These are phyloP conservation scores for Scheffersomyces lignosus DNA, from an alignment of 805 yeast genomes.

Conservation along the genomic window DNA sequence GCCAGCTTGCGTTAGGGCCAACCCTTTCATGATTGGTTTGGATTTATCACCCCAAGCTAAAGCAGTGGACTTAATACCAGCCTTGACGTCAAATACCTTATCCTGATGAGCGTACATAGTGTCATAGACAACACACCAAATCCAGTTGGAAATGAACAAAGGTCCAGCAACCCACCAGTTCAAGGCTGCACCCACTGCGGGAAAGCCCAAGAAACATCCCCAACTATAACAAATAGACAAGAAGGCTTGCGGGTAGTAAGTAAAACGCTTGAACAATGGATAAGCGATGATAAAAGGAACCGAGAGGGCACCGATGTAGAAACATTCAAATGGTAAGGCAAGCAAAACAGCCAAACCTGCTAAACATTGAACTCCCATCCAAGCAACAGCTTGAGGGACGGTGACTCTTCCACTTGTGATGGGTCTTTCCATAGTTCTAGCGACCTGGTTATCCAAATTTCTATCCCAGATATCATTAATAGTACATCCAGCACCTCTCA, in stretches of 20 bases:
- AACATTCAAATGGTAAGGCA: constrained; percentile 77
- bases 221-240: constrained; percentile 85
- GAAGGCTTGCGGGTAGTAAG: constrained; percentile 90
- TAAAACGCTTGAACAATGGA: constrained; percentile 91
- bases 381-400: constrained; percentile 64
- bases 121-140: constrained; percentile 96
- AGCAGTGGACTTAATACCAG: constrained; percentile 95
- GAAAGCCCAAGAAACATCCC: constrained; percentile 93
- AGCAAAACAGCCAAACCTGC: constrained; percentile 73
- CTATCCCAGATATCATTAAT: constrained; percentile 88
- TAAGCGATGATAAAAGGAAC: constrained; percentile 79
- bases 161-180: constrained; percentile 75
- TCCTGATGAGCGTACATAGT: constrained; percentile 98
- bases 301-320: constrained; percentile 78
- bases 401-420: constrained; percentile 83
- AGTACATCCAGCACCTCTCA: constrained; percentile 99
- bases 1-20: constrained; percentile 68
- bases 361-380: constrained; percentile 70
- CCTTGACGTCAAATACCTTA: constrained; percentile 79
- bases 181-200: constrained; percentile 87
- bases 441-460: constrained; percentile 79
- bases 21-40: constrained; percentile 62
- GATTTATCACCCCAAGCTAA: constrained; percentile 87
- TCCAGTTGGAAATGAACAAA: constrained; percentile 69
- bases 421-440: constrained; percentile 89